Conservation (phyloP, 2,329 filamentous ascomycete species). For the Claviceps spartinae region DNA sequence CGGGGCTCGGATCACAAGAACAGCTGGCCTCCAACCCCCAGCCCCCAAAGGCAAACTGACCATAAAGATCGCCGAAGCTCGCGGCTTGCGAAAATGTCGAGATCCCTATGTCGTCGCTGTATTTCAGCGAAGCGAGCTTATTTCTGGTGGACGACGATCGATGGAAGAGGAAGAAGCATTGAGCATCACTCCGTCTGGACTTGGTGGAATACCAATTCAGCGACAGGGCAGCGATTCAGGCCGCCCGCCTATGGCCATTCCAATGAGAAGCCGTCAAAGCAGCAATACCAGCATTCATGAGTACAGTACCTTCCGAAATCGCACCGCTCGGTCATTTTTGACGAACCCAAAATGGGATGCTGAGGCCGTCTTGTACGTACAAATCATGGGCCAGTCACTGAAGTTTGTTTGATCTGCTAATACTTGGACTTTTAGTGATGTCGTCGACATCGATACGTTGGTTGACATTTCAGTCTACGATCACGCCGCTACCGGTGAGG, state of each 20-base stretch:
- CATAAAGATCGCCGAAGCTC: conserved; percentile 76
- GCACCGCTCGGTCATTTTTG: conserved; percentile 41
- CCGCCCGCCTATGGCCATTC: conserved; percentile 76
- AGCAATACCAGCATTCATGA: conserved; percentile 81
- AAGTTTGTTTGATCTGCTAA: background rate
- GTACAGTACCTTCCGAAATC: conserved; percentile 43
- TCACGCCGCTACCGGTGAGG: conserved; percentile 62
- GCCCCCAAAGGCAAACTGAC: conserved; percentile 75
- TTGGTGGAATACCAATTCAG: conserved; percentile 46
- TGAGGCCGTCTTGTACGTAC: conserved; percentile 77
- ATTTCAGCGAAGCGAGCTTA: conserved; percentile 92
- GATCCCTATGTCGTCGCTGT: conserved; percentile 95
- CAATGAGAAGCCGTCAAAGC: conserved; percentile 92
- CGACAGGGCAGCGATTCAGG: conserved; percentile 70
- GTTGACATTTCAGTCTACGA: conserved; percentile 94
- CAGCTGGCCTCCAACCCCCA: conserved; percentile 48
- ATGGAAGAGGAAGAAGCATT: conserved; percentile 46
- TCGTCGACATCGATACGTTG: conserved; percentile 79
- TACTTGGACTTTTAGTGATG: conserved; percentile 50
- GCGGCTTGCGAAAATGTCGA: conserved; percentile 65
- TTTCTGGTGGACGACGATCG: conserved; percentile 68
- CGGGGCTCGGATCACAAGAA: conserved; percentile 39
- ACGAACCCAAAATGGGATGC: conserved; percentile 93
- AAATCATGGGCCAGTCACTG: background rate
- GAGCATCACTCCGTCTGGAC: conserved; percentile 30